Percentiles rank a stretch among this genome's conserved stretches.
Evolutionary conservation across 306 rosid genomes (phyloP).

Genomic region (Acacia melanoxylon): DNA sequence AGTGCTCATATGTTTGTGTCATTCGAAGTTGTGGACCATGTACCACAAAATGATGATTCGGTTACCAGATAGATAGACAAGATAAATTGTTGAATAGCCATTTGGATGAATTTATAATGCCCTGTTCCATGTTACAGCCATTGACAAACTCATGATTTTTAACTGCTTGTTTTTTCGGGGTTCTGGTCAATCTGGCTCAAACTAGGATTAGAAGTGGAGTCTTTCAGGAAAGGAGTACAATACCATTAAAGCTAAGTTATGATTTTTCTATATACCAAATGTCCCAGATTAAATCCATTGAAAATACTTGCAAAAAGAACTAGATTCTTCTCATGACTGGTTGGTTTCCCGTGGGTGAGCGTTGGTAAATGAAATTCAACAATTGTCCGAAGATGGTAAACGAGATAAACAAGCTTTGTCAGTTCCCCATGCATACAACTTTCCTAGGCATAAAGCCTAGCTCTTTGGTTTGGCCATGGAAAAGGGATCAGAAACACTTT

Average conservation of each 20-base stretch:
- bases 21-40: neutral
- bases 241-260: neutral
- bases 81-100: neutral
- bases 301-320: neutral
- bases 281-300: neutral
- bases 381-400: neutral
- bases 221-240: neutral
- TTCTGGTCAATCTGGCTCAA: neutral
- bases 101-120: neutral
- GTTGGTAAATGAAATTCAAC: neutral
- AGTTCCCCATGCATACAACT: neutral
- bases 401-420: neutral
- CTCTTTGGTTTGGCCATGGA: neutral
- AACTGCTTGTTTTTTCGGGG: neutral
- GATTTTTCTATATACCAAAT: neutral
- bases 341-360: neutral
- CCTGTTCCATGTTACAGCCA: neutral
- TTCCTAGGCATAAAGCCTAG: neutral
- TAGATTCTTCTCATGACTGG: neutral
- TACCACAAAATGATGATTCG: neutral
- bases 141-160: neutral
- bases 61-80: too few species aligned
- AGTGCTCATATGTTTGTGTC: neutral
- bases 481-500: neutral
- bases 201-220: neutral